Base-by-base conservation (phyloP, 2,329 filamentous ascomycete genomes). In the Colletotrichum euphorbiae region DNA sequence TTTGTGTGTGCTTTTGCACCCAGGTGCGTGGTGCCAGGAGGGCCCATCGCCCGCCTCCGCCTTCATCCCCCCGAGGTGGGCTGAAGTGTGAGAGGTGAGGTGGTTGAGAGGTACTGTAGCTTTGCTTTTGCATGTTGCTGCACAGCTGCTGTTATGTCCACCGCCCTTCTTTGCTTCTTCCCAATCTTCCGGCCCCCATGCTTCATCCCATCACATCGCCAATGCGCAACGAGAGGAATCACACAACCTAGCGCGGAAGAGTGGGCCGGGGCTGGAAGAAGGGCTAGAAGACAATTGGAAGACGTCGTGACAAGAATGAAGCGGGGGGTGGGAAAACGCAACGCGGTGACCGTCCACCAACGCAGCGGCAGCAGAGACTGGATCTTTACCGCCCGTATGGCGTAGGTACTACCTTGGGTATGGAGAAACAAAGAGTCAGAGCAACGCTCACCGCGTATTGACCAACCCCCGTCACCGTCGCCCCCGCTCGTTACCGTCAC, bases 401-500 rank as follows among this genome's bases (percentile, higher is more conserved):
- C 31, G 33, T 21, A 28, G 11, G 51, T 38, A 5, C 28, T 51
- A 9, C 15, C 8, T 33, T 31, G 21, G 31, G 28, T 31, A 31
- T 51, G 48, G 48, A 28, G 48, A 31, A 28, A 51, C 15, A n/a
- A 17, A 17, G 40, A 58, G 40, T 45, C 33, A 50, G 54, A 55
- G 61, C 56, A 60, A 50, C 59, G 66, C 66, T 69, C 66, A 69
- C 66, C 66, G 66, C 66, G 66, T 59, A 40, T 69, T 69, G 54
- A 40, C 48, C 48, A 68, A 55, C 66, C 65, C 66, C 62, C 61
- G 65, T 64, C 65, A 67, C 61, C 66, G 61, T 65, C 66, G 56
- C 61, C 66, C 62, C 66, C 59, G 57, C 60, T 64, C 66, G 65
- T 64, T 60, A 68, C 61, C 61, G 66, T 66, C 66, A 69, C 66